A percentile compares a stretch with the other conserved stretches of the same genome.
Conservation (phyloP, 2,329 filamentous ascomycete genomes). For the Colletotrichum nymphaeae region DNA sequence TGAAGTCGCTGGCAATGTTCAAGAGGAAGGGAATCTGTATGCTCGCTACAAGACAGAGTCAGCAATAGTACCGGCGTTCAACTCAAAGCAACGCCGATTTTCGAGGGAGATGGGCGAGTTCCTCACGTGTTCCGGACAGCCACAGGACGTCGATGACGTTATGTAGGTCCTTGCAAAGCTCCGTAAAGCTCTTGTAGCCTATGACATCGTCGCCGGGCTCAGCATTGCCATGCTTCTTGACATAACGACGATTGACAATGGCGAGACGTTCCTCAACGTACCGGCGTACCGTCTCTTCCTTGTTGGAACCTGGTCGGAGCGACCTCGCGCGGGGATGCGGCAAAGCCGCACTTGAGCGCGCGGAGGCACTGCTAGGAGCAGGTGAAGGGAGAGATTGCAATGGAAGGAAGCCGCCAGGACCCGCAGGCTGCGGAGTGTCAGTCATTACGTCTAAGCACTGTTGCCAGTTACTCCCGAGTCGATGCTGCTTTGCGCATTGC, state of each 20-base stretch:
- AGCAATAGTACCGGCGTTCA: background rate
- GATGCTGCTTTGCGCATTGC: slow-evolving; percentile 30
- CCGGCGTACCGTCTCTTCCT: slow-evolving; percentile 70
- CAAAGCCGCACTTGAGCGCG: slow-evolving; percentile 50
- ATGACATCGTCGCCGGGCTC: slow-evolving; percentile 59
- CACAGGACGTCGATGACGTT: slow-evolving; percentile 83
- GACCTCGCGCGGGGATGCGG: slow-evolving; percentile 67
- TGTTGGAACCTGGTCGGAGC: slow-evolving; percentile 66
- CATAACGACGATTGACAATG: slow-evolving; percentile 66
- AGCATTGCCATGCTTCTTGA: slow-evolving; percentile 66
- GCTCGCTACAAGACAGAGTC: slow-evolving; percentile 63
- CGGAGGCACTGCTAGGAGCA: slow-evolving; percentile 62
- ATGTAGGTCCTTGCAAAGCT: slow-evolving; percentile 81
- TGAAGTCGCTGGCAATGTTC: slow-evolving; percentile 78
- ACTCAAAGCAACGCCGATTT: background rate
- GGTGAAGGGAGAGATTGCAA: slow-evolving; percentile 62
- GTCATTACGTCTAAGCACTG: slow-evolving; percentile 40
- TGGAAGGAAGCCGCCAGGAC: slow-evolving; percentile 65
- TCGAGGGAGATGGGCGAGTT: background rate
- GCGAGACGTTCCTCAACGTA: slow-evolving; percentile 66
- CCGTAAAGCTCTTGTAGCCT: slow-evolving; percentile 71
- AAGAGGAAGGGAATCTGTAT: slow-evolving; percentile 88
- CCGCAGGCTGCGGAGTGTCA: slow-evolving; percentile 34
- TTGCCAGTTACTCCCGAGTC: background rate
- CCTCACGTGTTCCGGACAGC: slow-evolving; percentile 86